Evolutionary conservation across 139 green algal species (phyloP), one percentile per base, ranked within the genome.

Genomic region (Chlamydomonas applanata): DNA sequence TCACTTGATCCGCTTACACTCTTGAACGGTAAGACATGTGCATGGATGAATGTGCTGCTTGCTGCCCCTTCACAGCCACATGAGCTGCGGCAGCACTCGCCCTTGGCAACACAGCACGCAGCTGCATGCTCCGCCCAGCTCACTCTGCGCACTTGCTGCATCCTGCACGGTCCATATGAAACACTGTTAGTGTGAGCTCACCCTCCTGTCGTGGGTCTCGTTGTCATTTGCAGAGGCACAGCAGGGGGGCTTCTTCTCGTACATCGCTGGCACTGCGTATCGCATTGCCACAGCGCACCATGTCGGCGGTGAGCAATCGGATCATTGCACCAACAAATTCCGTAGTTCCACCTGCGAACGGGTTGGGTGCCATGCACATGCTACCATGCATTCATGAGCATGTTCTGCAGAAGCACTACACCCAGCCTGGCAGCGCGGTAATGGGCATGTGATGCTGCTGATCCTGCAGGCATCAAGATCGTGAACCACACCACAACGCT

Each of bases 401-500:
- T 25, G 7, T 27, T 11, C 34, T 2, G 62, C 46, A 32, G 25
- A n/a, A n/a, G n/a, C n/a, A n/a, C n/a, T n/a, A n/a, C n/a, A n/a
- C n/a, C n/a, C n/a, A n/a, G n/a, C n/a, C n/a, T n/a, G n/a, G n/a
- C n/a, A n/a, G n/a, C n/a, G n/a, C n/a, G n/a, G n/a, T n/a, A n/a
- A n/a, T n/a, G n/a, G n/a, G n/a, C n/a, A n/a, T n/a, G n/a, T n/a
- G n/a, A n/a, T n/a, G n/a, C n/a, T n/a, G n/a, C n/a, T n/a, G n/a
- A n/a, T n/a, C n/a, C 33, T 33, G 76, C 52, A 3, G 87, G 89
- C 2, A 56, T 93, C 27, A 54, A 73, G 54, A 65, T 93, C 2
- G 56, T 85, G 62, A 93, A 93, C 82, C 73, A 92, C 72, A 52
- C 56, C 20, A 92, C 86, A 30, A 92, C 83, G 5, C 83, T 95